phyloP scores from a whole-genome alignment of 2,329 filamentous ascomycete species.

The Colletotrichum eleusines region DNA sequence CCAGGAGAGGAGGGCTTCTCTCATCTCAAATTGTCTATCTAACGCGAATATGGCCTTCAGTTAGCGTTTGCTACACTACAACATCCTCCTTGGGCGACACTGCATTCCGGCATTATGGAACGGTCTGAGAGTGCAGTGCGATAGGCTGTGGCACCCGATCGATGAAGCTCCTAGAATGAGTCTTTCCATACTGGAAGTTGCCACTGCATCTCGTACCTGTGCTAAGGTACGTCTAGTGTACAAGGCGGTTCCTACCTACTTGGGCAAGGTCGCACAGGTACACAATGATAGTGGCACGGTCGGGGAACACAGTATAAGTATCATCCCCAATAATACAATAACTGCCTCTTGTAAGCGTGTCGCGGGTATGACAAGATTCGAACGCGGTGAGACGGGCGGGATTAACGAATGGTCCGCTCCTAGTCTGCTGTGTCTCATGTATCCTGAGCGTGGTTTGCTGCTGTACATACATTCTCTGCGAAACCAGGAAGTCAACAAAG shows the following conservation, averaged over 20 bases:
- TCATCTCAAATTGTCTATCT: neutral
- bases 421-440: too few relatives aligned
- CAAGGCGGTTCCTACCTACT: too few relatives aligned
- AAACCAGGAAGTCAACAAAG: neutral
- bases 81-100: neutral
- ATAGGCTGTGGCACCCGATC: neutral
- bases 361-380: too few relatives aligned
- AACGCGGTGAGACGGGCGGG: neutral
- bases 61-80: neutral
- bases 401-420: too few relatives aligned
- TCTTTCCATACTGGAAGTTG: too few relatives aligned
- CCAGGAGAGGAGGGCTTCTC: neutral
- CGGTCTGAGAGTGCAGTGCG: neutral
- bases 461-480: neutral
- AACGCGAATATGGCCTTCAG: neutral
- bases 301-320: too few relatives aligned
- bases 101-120: neutral
- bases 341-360: neutral
- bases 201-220: too few relatives aligned
- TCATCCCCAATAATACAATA: too few relatives aligned
- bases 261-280: too few relatives aligned
- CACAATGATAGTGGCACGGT: too few relatives aligned
- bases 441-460: neutral
- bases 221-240: too few relatives aligned
- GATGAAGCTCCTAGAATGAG: neutral